A percentile compares a stretch with the other conserved stretches of the same genome.
phyloP scores from a whole-genome alignment of 257 asterid species.

The Striga asiatica region DNA sequence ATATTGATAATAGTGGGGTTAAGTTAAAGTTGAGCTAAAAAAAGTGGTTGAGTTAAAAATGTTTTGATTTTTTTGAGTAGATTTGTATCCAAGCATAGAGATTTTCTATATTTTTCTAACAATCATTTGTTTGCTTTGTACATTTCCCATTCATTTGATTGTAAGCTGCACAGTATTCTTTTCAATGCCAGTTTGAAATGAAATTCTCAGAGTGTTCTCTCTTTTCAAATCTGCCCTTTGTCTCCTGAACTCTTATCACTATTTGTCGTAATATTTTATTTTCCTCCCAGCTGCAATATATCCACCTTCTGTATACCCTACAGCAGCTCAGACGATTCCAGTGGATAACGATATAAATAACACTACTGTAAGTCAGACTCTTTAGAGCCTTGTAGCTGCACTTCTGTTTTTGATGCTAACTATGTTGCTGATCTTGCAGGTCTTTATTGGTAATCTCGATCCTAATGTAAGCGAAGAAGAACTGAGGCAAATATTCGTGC shows the following conservation, averaged over 20 bases:
- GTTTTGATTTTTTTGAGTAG: too few species aligned
- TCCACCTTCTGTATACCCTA: slow-evolving; percentile 53
- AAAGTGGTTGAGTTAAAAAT: too few species aligned
- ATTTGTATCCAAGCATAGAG: too few species aligned
- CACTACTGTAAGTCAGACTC: slow-evolving; percentile 61
- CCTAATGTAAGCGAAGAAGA: slow-evolving; percentile 77
- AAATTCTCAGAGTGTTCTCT: background rate
- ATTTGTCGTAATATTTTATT: background rate
- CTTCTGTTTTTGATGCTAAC: slow-evolving; percentile 6
- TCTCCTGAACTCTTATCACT: slow-evolving; percentile 7
- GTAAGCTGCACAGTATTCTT: background rate
- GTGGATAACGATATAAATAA: slow-evolving; percentile 66
- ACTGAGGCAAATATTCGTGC: slow-evolving; percentile 65
- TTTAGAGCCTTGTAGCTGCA: background rate
- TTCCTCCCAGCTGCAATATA: slow-evolving; percentile 45
- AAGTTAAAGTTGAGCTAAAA: too few species aligned
- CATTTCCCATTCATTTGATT: slow-evolving; percentile 6
- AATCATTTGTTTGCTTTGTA: background rate
- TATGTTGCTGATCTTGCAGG: slow-evolving; percentile 35
- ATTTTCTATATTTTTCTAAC: too few species aligned
- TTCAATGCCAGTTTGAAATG: background rate
- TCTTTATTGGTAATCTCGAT: slow-evolving; percentile 80
- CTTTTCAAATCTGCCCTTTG: slow-evolving; percentile 1
- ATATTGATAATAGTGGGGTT: too few species aligned
- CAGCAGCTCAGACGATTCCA: slow-evolving; percentile 60